These are phyloP conservation scores for Endocalyx cinctus DNA, from an alignment of 2,329 filamentous ascomycete genomes.

Conservation along the genomic window DNA sequence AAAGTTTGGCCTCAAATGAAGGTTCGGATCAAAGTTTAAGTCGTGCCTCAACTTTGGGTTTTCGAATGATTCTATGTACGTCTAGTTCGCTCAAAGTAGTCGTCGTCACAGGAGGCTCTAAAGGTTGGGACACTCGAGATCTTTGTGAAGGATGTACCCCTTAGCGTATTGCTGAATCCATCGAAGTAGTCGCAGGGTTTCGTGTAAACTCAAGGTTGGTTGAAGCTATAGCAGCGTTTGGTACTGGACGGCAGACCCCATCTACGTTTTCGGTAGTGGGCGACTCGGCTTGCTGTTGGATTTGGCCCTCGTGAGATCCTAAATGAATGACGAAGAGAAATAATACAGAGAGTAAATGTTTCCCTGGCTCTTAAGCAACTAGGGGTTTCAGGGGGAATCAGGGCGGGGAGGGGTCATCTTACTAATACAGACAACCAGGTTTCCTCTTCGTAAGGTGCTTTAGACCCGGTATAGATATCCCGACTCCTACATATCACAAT, in stretches of 20 bases:
- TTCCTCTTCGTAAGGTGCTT: too few relatives aligned
- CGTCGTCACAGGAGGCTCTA: constrained; percentile 79
- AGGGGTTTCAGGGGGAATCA: too few relatives aligned
- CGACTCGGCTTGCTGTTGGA: constrained; percentile 23
- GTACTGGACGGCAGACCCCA: background rate
- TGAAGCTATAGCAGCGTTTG: constrained; percentile 5
- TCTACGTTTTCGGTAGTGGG: constrained; percentile 21
- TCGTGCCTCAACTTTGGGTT: constrained; percentile 81
- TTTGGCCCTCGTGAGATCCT: constrained; percentile 27
- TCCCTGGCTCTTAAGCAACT: too few relatives aligned
- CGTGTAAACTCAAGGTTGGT: constrained; percentile 16
- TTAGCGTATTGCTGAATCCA: constrained; percentile 13
- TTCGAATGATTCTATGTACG: constrained; percentile 74
- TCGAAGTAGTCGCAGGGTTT: constrained; percentile 24
- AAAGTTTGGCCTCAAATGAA: constrained; percentile 87
- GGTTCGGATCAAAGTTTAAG: constrained; percentile 89
- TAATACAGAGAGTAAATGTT: too few relatives aligned
- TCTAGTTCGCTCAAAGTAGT: constrained; percentile 84
- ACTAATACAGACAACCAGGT: too few relatives aligned
- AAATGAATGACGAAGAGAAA: constrained; percentile 25
- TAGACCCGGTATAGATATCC: too few relatives aligned
- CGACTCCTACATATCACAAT: too few relatives aligned
- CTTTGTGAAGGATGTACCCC: constrained; percentile 11
- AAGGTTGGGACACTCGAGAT: constrained; percentile 11
- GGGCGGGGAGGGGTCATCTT: too few relatives aligned